These are phyloP conservation scores for Solanum sejunctum DNA, from an alignment of 257 asterid species.

Conservation along the genomic window DNA sequence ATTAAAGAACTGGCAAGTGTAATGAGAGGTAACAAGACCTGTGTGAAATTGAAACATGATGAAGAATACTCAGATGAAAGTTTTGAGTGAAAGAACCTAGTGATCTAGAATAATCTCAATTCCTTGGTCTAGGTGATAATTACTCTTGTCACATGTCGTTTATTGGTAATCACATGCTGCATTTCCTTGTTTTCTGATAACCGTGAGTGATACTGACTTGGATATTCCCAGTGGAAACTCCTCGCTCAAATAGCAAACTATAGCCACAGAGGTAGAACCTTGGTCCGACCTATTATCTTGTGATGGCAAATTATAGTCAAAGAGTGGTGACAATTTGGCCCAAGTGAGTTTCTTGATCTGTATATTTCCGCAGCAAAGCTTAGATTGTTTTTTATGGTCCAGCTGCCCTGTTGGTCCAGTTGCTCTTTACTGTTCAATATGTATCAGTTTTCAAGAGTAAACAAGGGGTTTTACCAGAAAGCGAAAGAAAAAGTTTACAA, in stretches of 20 bases:
- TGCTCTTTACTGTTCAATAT: not conserved
- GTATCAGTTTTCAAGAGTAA: not conserved
- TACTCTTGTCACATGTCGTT: not conserved
- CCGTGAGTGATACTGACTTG: not conserved
- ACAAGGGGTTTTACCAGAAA: not conserved
- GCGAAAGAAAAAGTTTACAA: not conserved
- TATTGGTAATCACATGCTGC: not conserved
- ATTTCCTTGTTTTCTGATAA: not conserved
- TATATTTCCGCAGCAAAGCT: not conserved
- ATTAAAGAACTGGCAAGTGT: constrained; percentile 39
- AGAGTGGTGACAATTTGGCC: not conserved
- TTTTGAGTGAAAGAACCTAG: not conserved
- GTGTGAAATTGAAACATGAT: constrained; percentile 9
- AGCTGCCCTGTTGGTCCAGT: not conserved
- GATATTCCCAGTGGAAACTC: not conserved
- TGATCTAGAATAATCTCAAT: not conserved
- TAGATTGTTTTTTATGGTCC: not conserved
- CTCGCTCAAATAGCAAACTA: not conserved
- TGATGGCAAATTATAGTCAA: not conserved
- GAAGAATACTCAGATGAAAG: constrained; percentile 43
- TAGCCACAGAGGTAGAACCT: not conserved
- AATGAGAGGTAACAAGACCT: constrained; percentile 48
- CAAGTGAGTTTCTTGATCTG: not conserved
- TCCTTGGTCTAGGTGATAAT: not conserved
- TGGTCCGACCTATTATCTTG: not conserved